Conservation (phyloP, 2,329 filamentous ascomycete species). For the Trichoderma sp. region DNA sequence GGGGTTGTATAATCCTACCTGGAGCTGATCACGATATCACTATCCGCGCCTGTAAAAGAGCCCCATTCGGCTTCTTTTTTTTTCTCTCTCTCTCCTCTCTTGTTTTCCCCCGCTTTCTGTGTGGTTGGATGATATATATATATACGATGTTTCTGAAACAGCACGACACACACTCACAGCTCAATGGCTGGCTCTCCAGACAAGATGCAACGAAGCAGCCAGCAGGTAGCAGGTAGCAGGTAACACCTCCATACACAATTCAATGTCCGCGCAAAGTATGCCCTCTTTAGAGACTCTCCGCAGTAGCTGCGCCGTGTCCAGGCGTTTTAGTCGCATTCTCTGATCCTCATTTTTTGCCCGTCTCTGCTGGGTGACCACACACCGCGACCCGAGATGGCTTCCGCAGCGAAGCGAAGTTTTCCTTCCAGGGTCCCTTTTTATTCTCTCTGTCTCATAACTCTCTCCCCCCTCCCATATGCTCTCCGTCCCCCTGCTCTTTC, state of each 20-base stretch:
- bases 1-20: constrained; percentile 13
- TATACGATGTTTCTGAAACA: constrained; percentile 14
- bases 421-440: neutral
- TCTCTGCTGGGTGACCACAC: neutral
- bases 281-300: constrained; percentile 2
- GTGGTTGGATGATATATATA: neutral
- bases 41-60: constrained; percentile 12
- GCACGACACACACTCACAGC: neutral
- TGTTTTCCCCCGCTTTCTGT: constrained; percentile 19
- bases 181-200: neutral
- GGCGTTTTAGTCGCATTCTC: constrained; percentile 3
- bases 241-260: neutral
- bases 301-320: neutral
- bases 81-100: neutral
- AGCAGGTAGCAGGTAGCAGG: neutral
- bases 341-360: constrained; percentile 6
- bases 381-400: constrained; percentile 18
- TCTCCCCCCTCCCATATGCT: neutral
- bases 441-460: neutral
- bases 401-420: constrained; percentile 12
- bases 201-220: neutral
- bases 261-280: neutral
- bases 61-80: neutral
- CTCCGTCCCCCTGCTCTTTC: constrained; percentile 1
- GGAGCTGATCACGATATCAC: constrained; percentile 5